Evolutionary conservation across 768 basidiomycete species (phyloP), one percentile per base, ranked within the genome.

Genomic region (Tylopilus cervinicoccineus): DNA sequence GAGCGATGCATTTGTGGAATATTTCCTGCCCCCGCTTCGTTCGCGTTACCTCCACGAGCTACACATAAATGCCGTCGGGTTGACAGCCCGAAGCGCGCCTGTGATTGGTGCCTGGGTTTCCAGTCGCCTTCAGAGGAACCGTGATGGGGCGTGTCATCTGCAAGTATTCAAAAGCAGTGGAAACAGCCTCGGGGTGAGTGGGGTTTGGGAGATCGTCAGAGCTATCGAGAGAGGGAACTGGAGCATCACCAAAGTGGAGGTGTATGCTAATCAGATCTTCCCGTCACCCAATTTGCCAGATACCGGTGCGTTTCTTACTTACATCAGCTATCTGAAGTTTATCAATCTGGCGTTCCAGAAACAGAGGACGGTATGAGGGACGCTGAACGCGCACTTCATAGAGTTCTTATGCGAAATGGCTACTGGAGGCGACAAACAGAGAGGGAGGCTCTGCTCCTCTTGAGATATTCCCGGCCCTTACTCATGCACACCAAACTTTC

Each of bases 131-230:
- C 42, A 45, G 4, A 38, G 54, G 27, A 51, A 43, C 24, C 38
- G 34, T 23, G 49, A 40, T 14, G 57, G 63, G 27, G 39, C 6
- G 16, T 80, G 79, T 48, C 66, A 67, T 14, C 68, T 86, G 16
- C 67, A 72, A 41, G 70, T 64, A 2, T 67, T 86, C 38, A 76
- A 74, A 53, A 72, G 76, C 48, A 84, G 75, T 60, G 78, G 76
- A n/a, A 86, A 86, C 52, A 63, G 62, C 16, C 68, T 86, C 1
- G 79, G 78, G 5, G 63, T 70, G 27, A 69, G 64, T 1, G 76
- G 72, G 1, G 72, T 82, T 24, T 65, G 65, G 48, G 61, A 70
- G 12, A 75, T 86, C 37, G 62, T 81, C 22, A 65, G 67, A 27
- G 75, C 76, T 19, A 70, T 83, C 6, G 65, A 75, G 48, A 65